Evolutionary conservation across 1,139 yeast species (phyloP), one percentile per base, ranked within the genome.

Genomic region (Suzukiozyma palmioleophila): DNA sequence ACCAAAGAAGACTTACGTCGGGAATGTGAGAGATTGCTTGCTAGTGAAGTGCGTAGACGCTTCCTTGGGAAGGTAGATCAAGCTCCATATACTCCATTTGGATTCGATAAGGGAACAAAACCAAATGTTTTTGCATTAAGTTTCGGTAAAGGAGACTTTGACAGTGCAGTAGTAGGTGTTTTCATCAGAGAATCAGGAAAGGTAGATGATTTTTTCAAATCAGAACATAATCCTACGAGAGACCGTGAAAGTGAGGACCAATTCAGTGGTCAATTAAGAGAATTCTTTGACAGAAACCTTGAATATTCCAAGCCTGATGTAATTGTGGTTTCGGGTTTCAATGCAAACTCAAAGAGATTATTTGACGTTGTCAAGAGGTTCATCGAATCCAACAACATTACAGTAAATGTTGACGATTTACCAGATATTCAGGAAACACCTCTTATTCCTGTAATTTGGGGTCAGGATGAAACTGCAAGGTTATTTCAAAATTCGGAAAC

Each of bases 381-480:
- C 39, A 75, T 87, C 12, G 73, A 74, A 38, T 69, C 66, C 14
- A 77, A 85, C 48, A 73, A 75, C 34, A 60, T 85, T 26, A 64
- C 67, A 18, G 81, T 80, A 11, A 78, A 73, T 39, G 73, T 73
- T 22, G 85, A 77, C 24, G 74, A 66, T 32, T 54, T 64, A 34
- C 52, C 58, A 1, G 66, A 48, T 60, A 66, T 61, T 9, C 57
- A 59, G 32, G 59, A 62, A 32, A 66, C 76, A 3, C 77, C 76
- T 11, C 57, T 75, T 26, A 52, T 82, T 26, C 77, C 69, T 38
- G 79, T 87, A 3, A 67, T 89, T 12, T 92, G 89, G 81, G 95
- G 87, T 25, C 87, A 84, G 51, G 97, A 92, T 59, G 98, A 92
- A 58, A 89, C 95, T 26, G 97, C 98, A 0, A 72, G 95, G 41